Evolutionary conservation across 2,329 filamentous ascomycete genomes (phyloP), one percentile per base, ranked within the genome.

Genomic region (Fusarium pininemorale): DNA sequence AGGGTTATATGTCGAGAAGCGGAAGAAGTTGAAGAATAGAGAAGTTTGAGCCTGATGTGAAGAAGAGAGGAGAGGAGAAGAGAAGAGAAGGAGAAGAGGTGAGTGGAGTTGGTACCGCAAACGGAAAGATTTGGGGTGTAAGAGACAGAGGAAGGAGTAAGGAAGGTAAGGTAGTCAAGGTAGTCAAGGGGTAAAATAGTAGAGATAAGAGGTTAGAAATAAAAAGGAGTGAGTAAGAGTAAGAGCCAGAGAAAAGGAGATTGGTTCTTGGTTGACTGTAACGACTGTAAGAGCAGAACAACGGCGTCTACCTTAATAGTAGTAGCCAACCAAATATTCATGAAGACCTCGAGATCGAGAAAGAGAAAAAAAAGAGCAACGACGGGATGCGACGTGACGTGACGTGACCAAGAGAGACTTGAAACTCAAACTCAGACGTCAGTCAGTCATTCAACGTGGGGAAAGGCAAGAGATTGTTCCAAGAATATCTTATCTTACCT

Each of bases 401-500:
- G 63, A 56, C 51, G 53, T 61, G 57, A 54, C 44, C 54, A 58
- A 51, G 44, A 48, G 44, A 51, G 41, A 62, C 32, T 45, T 41
- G 55, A 59, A 62, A 63, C 35, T 28, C 42, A 63, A 59, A 66
- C 45, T 32, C 53, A 48, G 53, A 56, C 53, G 63, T 51, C 66
- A 66, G 48, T 59, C 66, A 66, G 48, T 47, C 47, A 65, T 41
- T 30, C 42, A 64, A 56, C 57, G 61, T 71, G 69, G 68, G 68
- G 70, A 73, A 69, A 66, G 35, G 30, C 45, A 69, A 41, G 24
- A 30, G 64, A n/a, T 37, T 69, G 59, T 55, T 66, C 70, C 57
- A 72, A 72, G 45, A 60, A 73, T 66, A 66, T 57, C 39, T 47
- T 37, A 22, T 47, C 51, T 41, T 55, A 26, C 24, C 24, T 26